Percentiles rank a stretch among this genome's conserved stretches.
phyloP scores from a whole-genome alignment of 192 early-diverging fungal genomes.

The Phycomyces blakesleeanus region DNA sequence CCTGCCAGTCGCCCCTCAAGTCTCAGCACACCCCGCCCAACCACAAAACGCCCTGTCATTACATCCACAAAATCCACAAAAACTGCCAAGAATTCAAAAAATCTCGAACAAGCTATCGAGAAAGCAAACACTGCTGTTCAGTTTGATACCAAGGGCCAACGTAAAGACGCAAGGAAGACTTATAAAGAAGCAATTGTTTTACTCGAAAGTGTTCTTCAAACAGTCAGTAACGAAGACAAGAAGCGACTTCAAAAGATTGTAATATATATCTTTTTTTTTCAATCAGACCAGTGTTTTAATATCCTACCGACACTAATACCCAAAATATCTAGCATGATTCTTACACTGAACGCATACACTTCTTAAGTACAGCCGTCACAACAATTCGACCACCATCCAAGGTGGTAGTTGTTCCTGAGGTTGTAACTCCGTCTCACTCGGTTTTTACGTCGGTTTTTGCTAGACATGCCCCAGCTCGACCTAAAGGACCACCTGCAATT shows the following conservation, averaged over 20 bases:
- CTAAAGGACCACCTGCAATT: background rate
- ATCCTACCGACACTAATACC: too few species aligned
- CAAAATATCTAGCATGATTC: background rate
- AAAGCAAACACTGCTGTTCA: background rate
- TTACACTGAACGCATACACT: constrained; percentile 1
- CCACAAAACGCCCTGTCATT: background rate
- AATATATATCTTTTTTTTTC: background rate
- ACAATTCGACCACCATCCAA: background rate
- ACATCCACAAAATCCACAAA: background rate
- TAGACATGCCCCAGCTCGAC: background rate
- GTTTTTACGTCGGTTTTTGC: background rate
- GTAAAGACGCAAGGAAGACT: background rate
- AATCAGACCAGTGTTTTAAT: background rate
- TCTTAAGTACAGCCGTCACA: background rate
- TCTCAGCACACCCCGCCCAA: too few species aligned
- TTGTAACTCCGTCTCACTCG: background rate
- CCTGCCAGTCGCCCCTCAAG: too few species aligned
- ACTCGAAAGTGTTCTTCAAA: background rate
- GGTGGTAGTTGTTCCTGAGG: background rate
- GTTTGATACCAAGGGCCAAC: background rate
- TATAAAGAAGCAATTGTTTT: background rate
- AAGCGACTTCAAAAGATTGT: background rate
- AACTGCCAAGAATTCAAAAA: background rate
- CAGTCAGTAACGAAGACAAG: background rate
- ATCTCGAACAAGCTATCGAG: background rate